Conservation (phyloP, 805 yeast species). For the Yarrowia phangngaensis region DNA sequence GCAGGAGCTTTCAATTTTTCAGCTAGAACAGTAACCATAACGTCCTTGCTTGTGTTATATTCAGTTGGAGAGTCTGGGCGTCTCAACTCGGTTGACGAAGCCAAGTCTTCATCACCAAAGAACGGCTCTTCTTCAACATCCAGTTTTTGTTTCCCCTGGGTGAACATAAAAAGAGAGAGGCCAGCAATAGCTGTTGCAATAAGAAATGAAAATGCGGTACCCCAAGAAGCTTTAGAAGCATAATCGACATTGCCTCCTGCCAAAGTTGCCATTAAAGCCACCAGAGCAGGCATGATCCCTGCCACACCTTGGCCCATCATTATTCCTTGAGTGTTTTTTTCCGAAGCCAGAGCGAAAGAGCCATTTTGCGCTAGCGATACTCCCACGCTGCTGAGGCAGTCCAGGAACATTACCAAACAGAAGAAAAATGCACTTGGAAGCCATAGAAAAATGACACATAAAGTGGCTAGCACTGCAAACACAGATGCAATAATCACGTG, state of each 20-base stretch:
- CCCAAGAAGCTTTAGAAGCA: constrained; percentile 7
- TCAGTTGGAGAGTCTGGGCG: constrained; percentile 1
- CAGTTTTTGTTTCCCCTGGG: not conserved
- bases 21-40: constrained; percentile 46
- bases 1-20: constrained; percentile 60
- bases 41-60: not conserved
- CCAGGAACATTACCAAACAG: constrained; percentile 55
- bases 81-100: constrained; percentile 5
- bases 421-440: constrained; percentile 39
- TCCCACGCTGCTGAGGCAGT: constrained; percentile 64
- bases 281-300: constrained; percentile 84
- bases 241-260: constrained; percentile 21
- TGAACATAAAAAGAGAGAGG: constrained; percentile 1
- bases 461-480: constrained; percentile 57
- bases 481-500: constrained; percentile 52
- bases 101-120: constrained; percentile 5
- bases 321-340: constrained; percentile 77
- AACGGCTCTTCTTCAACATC: constrained; percentile 14
- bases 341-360: constrained; percentile 74
- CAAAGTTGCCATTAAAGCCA: constrained; percentile 53
- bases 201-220: constrained; percentile 17
- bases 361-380: constrained; percentile 87
- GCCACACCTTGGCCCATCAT: constrained; percentile 95
- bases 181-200: constrained; percentile 21
- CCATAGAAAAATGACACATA: constrained; percentile 37